Base-by-base conservation (phyloP, 2,329 filamentous ascomycete species). In the Aspergillus candidus region DNA sequence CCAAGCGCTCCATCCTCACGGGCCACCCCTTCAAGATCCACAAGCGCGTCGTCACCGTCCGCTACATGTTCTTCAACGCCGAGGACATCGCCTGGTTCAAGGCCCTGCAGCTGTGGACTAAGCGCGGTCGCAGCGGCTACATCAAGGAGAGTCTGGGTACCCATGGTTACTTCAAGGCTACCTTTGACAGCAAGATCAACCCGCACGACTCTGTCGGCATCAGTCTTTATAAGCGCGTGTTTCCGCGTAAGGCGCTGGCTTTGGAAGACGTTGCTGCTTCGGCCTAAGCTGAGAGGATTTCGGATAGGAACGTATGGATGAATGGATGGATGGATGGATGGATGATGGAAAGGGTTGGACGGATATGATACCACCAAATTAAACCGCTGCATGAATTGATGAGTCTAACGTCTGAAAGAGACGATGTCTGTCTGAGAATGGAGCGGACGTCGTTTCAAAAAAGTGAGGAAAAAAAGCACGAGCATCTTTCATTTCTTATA, bases 101-200 rank as follows among this genome's bases (percentile, higher is more conserved):
- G 73, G 91, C 91, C 1, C 67, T 98, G 62, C 91, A 93, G 48
- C 70, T 98, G 51, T 98, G 91, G 90, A 98, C 93, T 4, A 87
- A 82, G 72, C 74, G 91, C 27, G 93, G 93, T 6, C 77, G 93
- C 50, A 87, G 82, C 54, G 93, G 93, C 7, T 96, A 83, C 66
- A 82, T 98, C 73, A 96, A 96, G 75, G 93, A 98, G 73, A 79
- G 84, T 46, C 72, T 98, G 39, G 93, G 93, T 57, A 98, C 93
- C 31, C 93, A 98, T 68, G 93, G 93, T n/a, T 98, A 98, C 73
- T 97, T 97, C 79, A 98, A 98, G 76, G 93, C 93, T 11, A 96
- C 86, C 2, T 98, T 98, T 71, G 94, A 98, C 65, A 88, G 84
- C 11, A 87, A 86, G 63, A 91, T 98, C 66, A 97, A 96, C 67